Percentiles rank a stretch among this genome's conserved stretches.
These are phyloP conservation scores for Rhodotorula mucilaginosa DNA, from an alignment of 1,284 basidiomycete genomes.

Conservation along the genomic window DNA sequence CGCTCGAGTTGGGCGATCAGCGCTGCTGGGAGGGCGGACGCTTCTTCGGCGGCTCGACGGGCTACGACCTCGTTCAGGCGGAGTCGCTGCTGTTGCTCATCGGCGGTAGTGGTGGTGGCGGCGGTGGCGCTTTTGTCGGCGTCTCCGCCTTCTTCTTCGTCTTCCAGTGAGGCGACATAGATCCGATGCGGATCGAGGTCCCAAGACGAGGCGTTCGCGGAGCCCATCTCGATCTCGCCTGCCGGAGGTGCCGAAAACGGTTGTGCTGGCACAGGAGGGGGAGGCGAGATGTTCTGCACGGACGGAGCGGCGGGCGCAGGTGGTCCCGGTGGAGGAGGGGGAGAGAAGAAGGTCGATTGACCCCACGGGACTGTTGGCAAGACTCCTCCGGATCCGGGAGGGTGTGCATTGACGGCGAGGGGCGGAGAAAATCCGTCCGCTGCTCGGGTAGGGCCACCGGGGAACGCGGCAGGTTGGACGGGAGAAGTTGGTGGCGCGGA, in stretches of 20 bases:
- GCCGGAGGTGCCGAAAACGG: neutral
- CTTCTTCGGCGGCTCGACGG: neutral
- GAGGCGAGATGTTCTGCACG: neutral
- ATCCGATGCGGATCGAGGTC: slow-evolving; percentile 29
- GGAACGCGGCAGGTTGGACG: neutral
- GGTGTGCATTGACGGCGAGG: neutral
- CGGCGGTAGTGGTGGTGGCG: neutral
- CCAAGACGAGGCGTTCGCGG: slow-evolving; percentile 7
- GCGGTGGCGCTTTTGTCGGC: neutral
- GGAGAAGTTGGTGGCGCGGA: slow-evolving; percentile 26
- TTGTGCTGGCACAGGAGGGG: too few species aligned
- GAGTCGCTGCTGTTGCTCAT: neutral
- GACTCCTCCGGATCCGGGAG: neutral
- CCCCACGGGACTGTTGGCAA: slow-evolving; percentile 3
- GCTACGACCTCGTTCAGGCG: slow-evolving; percentile 11
- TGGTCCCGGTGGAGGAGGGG: neutral
- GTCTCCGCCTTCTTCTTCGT: slow-evolving; percentile 4
- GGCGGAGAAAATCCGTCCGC: neutral
- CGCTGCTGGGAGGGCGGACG: neutral
- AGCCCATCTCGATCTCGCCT: slow-evolving; percentile 26
- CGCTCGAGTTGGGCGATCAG: neutral
- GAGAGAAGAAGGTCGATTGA: slow-evolving; percentile 10
- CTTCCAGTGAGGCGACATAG: slow-evolving; percentile 32
- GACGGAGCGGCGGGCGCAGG: rapidly evolving
- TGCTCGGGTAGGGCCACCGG: neutral